Base-by-base conservation (phyloP, 2,329 filamentous ascomycete species). In the Cercospora citrullina region DNA sequence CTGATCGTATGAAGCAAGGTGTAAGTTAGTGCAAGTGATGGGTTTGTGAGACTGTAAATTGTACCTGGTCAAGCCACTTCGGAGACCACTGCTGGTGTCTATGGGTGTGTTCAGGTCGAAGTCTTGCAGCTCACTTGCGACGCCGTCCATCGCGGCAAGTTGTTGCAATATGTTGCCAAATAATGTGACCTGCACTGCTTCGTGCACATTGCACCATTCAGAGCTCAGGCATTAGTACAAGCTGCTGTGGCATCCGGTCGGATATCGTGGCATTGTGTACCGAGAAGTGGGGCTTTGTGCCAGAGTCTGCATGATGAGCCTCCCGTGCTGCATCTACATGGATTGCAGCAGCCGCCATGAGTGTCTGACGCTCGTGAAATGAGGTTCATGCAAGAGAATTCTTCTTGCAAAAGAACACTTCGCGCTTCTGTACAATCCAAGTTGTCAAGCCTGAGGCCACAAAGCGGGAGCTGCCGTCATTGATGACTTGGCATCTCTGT, bases 11-110 rank as follows among this genome's bases (percentile, higher is more conserved):
- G 51, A 14, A 28, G 23, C 14, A 30, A 23, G 2, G 89, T 85
- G 1, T 85, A 1, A 87, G 84, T 1, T 76, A 81, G 18, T 81
- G 80, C 16, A 91, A 84, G 73, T 90, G 23, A 14, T 39, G 23
- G 6, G 7, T 18, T 4, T 21, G 53, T 18, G 18, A 42, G 53
- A 6, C n/a, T 26, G 18, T 33, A 16, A 12, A 18, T 63, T 31
- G 51, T 64, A 64, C 62, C 62, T 64, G 18, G 72, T 72, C 31
- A 73, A 62, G 18, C 71, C 71, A 48, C 69, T 69, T 48, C 69
- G 60, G 14, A 72, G 66, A 28, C 71, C 71, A 12, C 51, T 67
- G 26, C 58, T 65, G 6, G 64, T 68, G 33, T 65, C 26, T 28
- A 71, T 69, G 21, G 69, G 62, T 28, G 61, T 55, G 66, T 66